Conservation (phyloP, 441 rosid species). For the Pelargonium australe region DNA sequence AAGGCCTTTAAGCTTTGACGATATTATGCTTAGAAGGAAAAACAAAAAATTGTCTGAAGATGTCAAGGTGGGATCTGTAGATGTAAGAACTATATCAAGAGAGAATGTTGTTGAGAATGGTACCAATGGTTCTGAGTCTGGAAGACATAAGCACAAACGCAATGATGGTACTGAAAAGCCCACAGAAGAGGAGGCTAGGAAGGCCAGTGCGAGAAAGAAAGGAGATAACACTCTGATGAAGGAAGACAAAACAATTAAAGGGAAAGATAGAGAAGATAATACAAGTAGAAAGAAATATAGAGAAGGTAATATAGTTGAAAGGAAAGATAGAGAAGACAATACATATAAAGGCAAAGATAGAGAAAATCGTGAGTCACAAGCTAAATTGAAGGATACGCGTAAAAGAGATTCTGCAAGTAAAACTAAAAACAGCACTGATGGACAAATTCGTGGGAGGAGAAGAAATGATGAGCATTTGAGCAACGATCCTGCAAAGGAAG, state of each 20-base stretch:
- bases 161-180: constrained; percentile 26
- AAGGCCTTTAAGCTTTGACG: constrained; percentile 76
- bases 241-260: constrained; percentile 24
- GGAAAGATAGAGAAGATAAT: constrained; percentile 25
- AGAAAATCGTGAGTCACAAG: constrained; percentile 24
- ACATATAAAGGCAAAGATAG: constrained; percentile 7
- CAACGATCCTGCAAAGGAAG: constrained; percentile 31
- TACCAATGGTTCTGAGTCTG: constrained; percentile 28
- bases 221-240: constrained; percentile 32
- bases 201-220: constrained; percentile 31
- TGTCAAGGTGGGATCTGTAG: constrained; percentile 29
- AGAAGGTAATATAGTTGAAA: constrained; percentile 15
- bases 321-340: constrained; percentile 8
- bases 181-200: constrained; percentile 28
- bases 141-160: constrained; percentile 22
- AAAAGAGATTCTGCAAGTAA: constrained; percentile 31
- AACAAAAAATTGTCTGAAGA: constrained; percentile 39
- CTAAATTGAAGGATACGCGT: constrained; percentile 33
- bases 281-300: constrained; percentile 19
- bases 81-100: constrained; percentile 21
- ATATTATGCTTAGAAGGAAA: constrained; percentile 68
- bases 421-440: constrained; percentile 30
- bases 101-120: constrained; percentile 26
- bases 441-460: constrained; percentile 32
- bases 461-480: constrained; percentile 28